Percentiles rank a stretch among this genome's conserved stretches.
These are phyloP conservation scores for Pinus tabuliformis DNA, from an alignment of 75 land plant species.

Conservation along the genomic window DNA sequence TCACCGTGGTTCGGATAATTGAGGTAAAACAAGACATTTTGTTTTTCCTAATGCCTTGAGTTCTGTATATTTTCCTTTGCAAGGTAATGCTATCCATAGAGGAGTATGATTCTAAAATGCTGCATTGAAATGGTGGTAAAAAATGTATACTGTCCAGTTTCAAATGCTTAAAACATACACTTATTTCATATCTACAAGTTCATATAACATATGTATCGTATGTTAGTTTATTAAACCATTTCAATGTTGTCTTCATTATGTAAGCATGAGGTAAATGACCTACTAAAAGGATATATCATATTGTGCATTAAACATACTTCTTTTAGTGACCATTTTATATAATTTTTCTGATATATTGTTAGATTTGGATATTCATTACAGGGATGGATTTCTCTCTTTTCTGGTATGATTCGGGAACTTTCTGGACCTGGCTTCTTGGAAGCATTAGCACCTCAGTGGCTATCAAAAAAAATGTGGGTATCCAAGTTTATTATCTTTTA, in stretches of 20 bases:
- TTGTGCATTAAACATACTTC: background rate
- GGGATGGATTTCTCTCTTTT: constrained; percentile 66
- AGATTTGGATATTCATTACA: constrained; percentile 14
- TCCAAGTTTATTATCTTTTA: background rate
- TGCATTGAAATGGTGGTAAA: background rate
- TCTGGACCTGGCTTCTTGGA: constrained; percentile 77
- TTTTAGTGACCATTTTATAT: background rate
- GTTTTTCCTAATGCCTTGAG: background rate
- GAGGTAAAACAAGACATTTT: constrained; percentile 50
- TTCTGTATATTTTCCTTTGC: background rate
- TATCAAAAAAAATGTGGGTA: constrained; percentile 59
- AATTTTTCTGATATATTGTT: background rate
- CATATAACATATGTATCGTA: background rate
- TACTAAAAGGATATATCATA: too few relatives aligned
- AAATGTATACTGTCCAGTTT: background rate
- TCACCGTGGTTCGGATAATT: constrained; percentile 80
- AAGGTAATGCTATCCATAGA: background rate
- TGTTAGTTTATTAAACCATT: background rate
- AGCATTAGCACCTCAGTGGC: constrained; percentile 57
- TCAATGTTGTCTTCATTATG: background rate
- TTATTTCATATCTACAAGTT: background rate
- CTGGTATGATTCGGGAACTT: constrained; percentile 80
- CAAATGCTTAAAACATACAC: too few relatives aligned
- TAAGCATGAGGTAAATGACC: background rate
- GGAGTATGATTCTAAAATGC: background rate